phyloP scores from a whole-genome alignment of 2,329 filamentous ascomycete species.

The Aspergillus neoniger region DNA sequence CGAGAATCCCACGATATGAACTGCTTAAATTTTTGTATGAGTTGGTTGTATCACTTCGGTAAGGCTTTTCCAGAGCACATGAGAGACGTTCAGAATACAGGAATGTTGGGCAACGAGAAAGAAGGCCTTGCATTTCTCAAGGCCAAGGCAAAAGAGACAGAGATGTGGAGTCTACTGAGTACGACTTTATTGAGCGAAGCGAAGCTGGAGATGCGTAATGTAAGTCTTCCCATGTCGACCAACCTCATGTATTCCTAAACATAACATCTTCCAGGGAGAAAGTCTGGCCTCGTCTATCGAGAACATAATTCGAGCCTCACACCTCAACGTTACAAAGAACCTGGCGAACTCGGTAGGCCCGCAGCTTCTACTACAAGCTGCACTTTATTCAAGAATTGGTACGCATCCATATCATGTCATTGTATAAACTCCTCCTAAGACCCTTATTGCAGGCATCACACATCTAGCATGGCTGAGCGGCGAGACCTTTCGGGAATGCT shows the following conservation, averaged over 20 bases:
- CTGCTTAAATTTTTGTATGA: slow-evolving; percentile 91
- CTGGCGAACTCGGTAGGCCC: slow-evolving; percentile 72
- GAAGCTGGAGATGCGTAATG: slow-evolving; percentile 73
- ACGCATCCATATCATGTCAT: slow-evolving; percentile 24
- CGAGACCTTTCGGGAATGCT: slow-evolving; percentile 75
- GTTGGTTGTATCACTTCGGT: slow-evolving; percentile 95
- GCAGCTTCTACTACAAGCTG: slow-evolving; percentile 70
- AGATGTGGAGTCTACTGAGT: slow-evolving; percentile 82
- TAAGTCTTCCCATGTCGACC: slow-evolving; percentile 48
- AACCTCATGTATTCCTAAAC: neutral
- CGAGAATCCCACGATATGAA: slow-evolving; percentile 89
- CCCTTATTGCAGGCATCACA: slow-evolving; percentile 46
- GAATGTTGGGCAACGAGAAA: slow-evolving; percentile 73
- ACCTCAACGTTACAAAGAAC: slow-evolving; percentile 76
- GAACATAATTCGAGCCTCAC: slow-evolving; percentile 77
- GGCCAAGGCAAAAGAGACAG: slow-evolving; percentile 79
- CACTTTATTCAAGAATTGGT: slow-evolving; percentile 76
- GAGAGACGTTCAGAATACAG: slow-evolving; percentile 67
- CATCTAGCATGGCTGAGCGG: slow-evolving; percentile 60
- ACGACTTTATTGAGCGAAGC: slow-evolving; percentile 84
- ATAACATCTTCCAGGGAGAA: slow-evolving; percentile 51
- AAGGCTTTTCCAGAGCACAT: slow-evolving; percentile 79
- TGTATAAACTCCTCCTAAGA: slow-evolving; percentile 17
- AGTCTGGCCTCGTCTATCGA: slow-evolving; percentile 67
- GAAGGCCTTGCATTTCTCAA: slow-evolving; percentile 83